Evolutionary conservation across 768 basidiomycete species (phyloP), one percentile per base, ranked within the genome.

Genomic region (Daedalea quercina): DNA sequence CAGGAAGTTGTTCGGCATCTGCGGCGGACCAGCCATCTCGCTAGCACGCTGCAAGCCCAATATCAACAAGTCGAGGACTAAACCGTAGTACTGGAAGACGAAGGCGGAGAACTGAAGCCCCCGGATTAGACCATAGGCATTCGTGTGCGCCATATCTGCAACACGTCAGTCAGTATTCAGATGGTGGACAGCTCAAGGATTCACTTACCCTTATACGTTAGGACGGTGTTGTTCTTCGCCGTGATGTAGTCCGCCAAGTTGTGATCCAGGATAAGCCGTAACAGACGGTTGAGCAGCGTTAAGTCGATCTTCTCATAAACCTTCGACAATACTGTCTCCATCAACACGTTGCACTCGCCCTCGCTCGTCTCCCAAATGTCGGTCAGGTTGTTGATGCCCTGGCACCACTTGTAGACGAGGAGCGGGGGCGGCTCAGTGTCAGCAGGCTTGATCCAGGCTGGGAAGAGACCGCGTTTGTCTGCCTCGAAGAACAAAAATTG

Each of bases 401-500:
- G 95, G 65, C 94, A 95, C 95, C 95, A 98, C 78, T 97, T 98
- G 76, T 97, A 98, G 28, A 97, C 94, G 28, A 98, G 82, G 15
- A 98, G 79, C 2, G 95, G 95, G 0, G 95, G 94, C 2, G 95
- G 95, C 64, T 98, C 95, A 0, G 92, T 94, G 62, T 98, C 94
- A 47, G 92, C 89, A 23, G 96, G 96, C 73, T 98, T 99, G 68
- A 99, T 96, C 95, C 96, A 99, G 1, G 93, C 84, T 11, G 96
- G 96, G 85, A 98, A 98, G 22, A 99, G 72, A 45, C 93, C 92
- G 61, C 96, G 88, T 69, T 98, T 98, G 73, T 99, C 96, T 20
- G 94, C 93, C 78, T 99, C 95, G 64, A 96, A 99, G 81, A 93
- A 96, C 51, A 99, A 70, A 83, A 96, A 98, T 71, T 98, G 95